Evolutionary conservation across 495 filamentous ascomycete genomes (phyloP).

Genomic region (Aspergillus panamensis): DNA sequence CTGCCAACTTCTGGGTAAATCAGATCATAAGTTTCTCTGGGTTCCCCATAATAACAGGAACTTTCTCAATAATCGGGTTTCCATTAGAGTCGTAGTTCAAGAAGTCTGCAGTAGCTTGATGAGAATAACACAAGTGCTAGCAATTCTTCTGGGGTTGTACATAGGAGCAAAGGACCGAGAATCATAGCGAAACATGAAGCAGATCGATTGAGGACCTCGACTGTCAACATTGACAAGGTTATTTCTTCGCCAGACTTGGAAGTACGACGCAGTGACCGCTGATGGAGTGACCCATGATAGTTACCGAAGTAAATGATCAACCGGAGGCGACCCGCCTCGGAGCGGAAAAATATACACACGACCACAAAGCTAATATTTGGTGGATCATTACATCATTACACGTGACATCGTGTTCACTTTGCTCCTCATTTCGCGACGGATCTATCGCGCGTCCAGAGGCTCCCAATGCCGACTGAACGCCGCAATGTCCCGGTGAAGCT

Average conservation of each 20-base stretch:
- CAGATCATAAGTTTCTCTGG: conserved; percentile 31
- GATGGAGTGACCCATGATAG: too few relatives aligned
- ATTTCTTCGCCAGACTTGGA: too few relatives aligned
- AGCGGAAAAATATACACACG: not conserved
- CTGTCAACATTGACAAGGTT: too few relatives aligned
- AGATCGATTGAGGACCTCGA: too few relatives aligned
- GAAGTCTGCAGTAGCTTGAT: conserved; percentile 31
- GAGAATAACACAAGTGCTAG: conserved; percentile 26
- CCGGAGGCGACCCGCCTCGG: too few relatives aligned
- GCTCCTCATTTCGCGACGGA: conserved; percentile 18
- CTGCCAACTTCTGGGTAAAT: conserved; percentile 29
- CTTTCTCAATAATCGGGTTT: conserved; percentile 24
- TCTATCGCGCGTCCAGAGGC: conserved; percentile 31
- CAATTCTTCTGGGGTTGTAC: conserved; percentile 11
- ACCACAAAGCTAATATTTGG: too few relatives aligned
- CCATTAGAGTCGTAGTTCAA: conserved; percentile 26
- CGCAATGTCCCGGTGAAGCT: conserved; percentile 76
- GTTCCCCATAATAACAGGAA: conserved; percentile 30
- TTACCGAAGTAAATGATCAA: too few relatives aligned
- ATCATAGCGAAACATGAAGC: conserved; percentile 22
- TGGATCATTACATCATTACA: conserved; percentile 35
- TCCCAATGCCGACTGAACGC: conserved; percentile 55
- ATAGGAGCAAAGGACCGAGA: conserved; percentile 17
- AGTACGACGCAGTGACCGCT: too few relatives aligned
- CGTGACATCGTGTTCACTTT: conserved; percentile 32